Evolutionary conservation across 2,329 filamentous ascomycete species (phyloP), one percentile per base, ranked within the genome.

Genomic region (Aurifilum marmelostoma): DNA sequence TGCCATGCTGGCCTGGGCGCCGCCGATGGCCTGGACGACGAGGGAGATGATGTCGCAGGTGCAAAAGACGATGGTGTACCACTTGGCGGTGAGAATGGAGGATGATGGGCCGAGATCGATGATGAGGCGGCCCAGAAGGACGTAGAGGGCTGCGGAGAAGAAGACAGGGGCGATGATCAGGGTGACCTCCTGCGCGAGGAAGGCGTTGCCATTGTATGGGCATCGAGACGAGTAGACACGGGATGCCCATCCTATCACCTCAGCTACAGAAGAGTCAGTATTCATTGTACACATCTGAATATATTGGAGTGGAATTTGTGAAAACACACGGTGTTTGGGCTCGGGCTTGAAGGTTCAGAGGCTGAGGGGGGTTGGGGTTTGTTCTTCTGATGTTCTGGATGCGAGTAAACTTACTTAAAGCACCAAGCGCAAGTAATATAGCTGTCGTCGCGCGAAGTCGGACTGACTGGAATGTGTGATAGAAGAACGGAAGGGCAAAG

Each of bases 71-170:
- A 80, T 81, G 66, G 83, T 79, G 72, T 85, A 85, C 65, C 80
- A 75, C 39, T 74, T 79, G 1, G 83, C 78, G 8, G 75, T 75
- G 9, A 85, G 73, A 39, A 81, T 72, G 43, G 81, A 84, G 66
- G 81, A 83, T 64, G 81, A 70, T 3, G 75, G 77, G 9, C 84
- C 83, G 21, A 83, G 74, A 14, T 80, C 67, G 34, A 77, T 74
- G 75, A 86, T 85, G 68, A 85, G 79, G 41, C 76, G 78, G 64
- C 83, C 83, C 3, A 86, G 79, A 59, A 84, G 76, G 63, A 85
- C 76, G 74, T 86, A 86, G 63, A 85, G 79, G 1, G 81, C 84
- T 1, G 83, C 84, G 18, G 83, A 84, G 74, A 84, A 84, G 76
- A 86, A 85, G 7, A 82, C 82, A 12, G 84, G 84, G 11, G 75